These are phyloP conservation scores for Aspergillus novoparasiticus DNA, from an alignment of 2,329 filamentous ascomycete species.

Conservation along the genomic window DNA sequence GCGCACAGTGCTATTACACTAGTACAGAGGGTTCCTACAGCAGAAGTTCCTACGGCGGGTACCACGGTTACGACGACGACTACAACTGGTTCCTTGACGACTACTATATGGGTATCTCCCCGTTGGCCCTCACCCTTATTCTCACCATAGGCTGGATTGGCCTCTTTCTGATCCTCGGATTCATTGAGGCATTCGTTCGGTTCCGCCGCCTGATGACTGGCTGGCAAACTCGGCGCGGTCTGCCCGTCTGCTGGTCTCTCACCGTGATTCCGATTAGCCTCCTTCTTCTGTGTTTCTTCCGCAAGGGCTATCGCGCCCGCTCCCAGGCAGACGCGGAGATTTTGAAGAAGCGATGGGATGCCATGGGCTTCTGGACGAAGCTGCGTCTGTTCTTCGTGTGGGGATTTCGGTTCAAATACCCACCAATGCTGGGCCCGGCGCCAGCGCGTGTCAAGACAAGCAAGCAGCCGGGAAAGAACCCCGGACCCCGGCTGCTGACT, in stretches of 20 bases:
- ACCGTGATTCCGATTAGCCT: slow-evolving; percentile 25
- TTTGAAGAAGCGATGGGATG: slow-evolving; percentile 29
- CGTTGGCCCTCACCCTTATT: slow-evolving; percentile 29
- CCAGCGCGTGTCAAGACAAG: slow-evolving; percentile 24
- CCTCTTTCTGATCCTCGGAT: slow-evolving; percentile 29
- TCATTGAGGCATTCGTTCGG: slow-evolving; percentile 34
- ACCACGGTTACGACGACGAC: slow-evolving; percentile 16
- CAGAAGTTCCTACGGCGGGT: background rate
- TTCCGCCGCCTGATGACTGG: slow-evolving; percentile 37
- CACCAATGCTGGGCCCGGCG: slow-evolving; percentile 30
- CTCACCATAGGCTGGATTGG: slow-evolving; percentile 30
- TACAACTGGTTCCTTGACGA: slow-evolving; percentile 27
- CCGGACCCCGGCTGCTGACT: slow-evolving; percentile 26
- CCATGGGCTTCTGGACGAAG: slow-evolving; percentile 27
- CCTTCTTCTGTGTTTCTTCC: slow-evolving; percentile 26
- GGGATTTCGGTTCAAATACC: slow-evolving; percentile 35
- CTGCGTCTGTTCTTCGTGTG: slow-evolving; percentile 31
- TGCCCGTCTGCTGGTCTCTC: slow-evolving; percentile 34
- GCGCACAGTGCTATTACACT: slow-evolving; percentile 18
- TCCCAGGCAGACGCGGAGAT: slow-evolving; percentile 28
- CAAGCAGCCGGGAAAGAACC: slow-evolving; percentile 24
- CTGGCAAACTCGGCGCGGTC: slow-evolving; percentile 36
- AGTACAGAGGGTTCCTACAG: background rate
- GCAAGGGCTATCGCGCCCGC: slow-evolving; percentile 32
- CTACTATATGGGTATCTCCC: slow-evolving; percentile 26